Conservation (phyloP, 2,329 filamentous ascomycete species). For the Drechslerella dactyloides region DNA sequence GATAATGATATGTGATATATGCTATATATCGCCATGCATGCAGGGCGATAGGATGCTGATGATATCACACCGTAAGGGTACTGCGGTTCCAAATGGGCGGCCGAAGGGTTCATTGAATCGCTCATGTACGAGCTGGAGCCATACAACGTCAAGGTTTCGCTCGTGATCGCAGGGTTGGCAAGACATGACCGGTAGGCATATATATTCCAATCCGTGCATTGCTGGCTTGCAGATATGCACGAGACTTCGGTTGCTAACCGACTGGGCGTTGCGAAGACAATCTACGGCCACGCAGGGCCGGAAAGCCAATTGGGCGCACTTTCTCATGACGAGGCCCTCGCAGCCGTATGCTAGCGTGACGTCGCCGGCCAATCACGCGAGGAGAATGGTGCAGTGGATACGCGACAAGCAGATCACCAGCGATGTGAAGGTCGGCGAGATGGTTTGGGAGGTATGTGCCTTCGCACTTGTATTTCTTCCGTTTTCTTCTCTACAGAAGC, state of each 20-base stretch:
- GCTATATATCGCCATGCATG: neutral
- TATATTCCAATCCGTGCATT: no score
- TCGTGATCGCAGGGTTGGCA: slow-evolving; percentile 90
- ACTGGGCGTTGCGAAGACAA: slow-evolving; percentile 26
- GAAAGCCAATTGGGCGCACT: slow-evolving; percentile 86
- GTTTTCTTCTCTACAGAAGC: neutral
- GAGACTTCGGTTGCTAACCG: slow-evolving; percentile 51
- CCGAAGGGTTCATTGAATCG: slow-evolving; percentile 92
- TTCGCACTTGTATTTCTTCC: slow-evolving; percentile 47
- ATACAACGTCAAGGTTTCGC: slow-evolving; percentile 90
- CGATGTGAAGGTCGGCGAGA: slow-evolving; percentile 87
- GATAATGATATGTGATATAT: neutral
- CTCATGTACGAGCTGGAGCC: slow-evolving; percentile 94
- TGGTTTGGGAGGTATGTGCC: slow-evolving; percentile 71
- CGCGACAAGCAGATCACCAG: slow-evolving; percentile 90
- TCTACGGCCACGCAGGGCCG: slow-evolving; percentile 57
- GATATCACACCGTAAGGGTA: slow-evolving; percentile 64
- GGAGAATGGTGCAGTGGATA: slow-evolving; percentile 91
- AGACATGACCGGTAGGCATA: slow-evolving; percentile 72
- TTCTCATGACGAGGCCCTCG: slow-evolving; percentile 83
- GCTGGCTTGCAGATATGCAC: slow-evolving; percentile 24
- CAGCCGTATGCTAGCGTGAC: slow-evolving; percentile 79
- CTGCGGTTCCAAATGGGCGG: slow-evolving; percentile 95
- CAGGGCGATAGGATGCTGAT: neutral
- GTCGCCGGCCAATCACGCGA: slow-evolving; percentile 84